Percentiles rank a stretch among this genome's conserved stretches.
These are phyloP conservation scores for Protomyces macrosporus DNA, from an alignment of 1,139 yeast genomes.

Conservation along the genomic window DNA sequence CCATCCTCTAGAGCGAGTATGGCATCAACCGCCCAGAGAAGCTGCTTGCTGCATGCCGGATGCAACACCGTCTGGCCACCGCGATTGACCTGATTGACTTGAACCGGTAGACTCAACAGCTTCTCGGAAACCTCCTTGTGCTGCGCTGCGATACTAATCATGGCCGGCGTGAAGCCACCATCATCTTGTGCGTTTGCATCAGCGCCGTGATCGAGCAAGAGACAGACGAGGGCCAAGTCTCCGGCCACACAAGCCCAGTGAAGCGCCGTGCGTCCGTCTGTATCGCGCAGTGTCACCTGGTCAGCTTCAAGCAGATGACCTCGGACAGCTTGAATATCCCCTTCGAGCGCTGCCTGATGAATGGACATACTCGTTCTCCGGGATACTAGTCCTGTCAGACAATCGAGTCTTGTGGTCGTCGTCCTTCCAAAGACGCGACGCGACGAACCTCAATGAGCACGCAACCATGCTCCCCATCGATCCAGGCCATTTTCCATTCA, in stretches of 20 bases:
- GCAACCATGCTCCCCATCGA: not conserved
- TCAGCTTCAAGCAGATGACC: conserved; percentile 5
- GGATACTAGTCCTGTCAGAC: not conserved
- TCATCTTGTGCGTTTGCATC: conserved; percentile 17
- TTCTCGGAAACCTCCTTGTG: conserved; percentile 50
- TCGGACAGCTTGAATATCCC: conserved; percentile 5
- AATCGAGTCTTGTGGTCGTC: not conserved
- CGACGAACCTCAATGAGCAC: not conserved
- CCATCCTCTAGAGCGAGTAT: conserved; percentile 2
- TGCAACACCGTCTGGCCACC: conserved; percentile 74
- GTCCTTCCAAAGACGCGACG: not conserved
- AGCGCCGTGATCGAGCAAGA: conserved; percentile 40
- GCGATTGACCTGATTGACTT: conserved; percentile 51
- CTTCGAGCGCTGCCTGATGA: conserved; percentile 13
- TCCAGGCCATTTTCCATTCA: not conserved
- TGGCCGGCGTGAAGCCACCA: conserved; percentile 59
- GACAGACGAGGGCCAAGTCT: conserved; percentile 50
- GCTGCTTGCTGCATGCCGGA: conserved; percentile 45
- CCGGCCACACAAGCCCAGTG: conserved; percentile 84
- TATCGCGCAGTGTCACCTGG: conserved; percentile 1
- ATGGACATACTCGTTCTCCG: not conserved
- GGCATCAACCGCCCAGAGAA: conserved; percentile 14
- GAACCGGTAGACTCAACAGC: conserved; percentile 45
- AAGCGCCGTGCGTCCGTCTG: conserved; percentile 55
- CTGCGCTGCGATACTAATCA: conserved; percentile 74